Base-by-base conservation (phyloP, 2,329 filamentous ascomycete species). In the Botrytis paeoniae region DNA sequence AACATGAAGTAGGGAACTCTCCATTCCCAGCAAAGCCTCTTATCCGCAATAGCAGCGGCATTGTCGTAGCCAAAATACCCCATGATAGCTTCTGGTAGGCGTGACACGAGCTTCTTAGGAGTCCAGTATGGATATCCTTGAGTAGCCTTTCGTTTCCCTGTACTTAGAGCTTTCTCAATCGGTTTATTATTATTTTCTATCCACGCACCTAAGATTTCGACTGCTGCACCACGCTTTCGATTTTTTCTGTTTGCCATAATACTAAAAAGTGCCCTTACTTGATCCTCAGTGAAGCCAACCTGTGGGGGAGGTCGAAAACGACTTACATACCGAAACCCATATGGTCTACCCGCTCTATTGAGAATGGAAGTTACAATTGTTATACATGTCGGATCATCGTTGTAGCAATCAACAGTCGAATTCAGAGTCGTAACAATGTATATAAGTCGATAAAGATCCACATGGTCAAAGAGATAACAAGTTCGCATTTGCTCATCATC, bases 161-260 rank as follows among this genome's bases (percentile, higher is more conserved):
- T n/a, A n/a, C n/a, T n/a, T n/a, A n/a, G n/a, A n/a, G n/a, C n/a
- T n/a, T n/a, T 10, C 22, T 48, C 9, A 20, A 51, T 12, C 25
- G 1, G 4, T 4, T 14, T n/a, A n/a, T 51, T 51, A 14, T n/a
- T 51, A 1, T 1, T 2, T 25, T 51, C 4, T 2, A 51, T 3
- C 48, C 48, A 51, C 14, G 0, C 22, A 4, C 14, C 14, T 25
- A 51, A 4, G 8, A 9, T 12, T 6, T 4, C 25, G 6, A n/a
- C 22, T n/a, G 48, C 22, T 12, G 22, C 25, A 51, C 10, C 48
- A 4, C 48, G 48, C 1, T n/a, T 51, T 51, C 1, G 10, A 22
- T 51, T 51, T 1, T 4, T 1, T 51, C 48, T 51, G 14, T n/a
- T 1, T 2, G 48, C 4, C 22, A 51, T 25, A n/a, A 51, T 51